Base-by-base conservation (phyloP, 805 yeast species). In the Nakazawaea holstii region DNA sequence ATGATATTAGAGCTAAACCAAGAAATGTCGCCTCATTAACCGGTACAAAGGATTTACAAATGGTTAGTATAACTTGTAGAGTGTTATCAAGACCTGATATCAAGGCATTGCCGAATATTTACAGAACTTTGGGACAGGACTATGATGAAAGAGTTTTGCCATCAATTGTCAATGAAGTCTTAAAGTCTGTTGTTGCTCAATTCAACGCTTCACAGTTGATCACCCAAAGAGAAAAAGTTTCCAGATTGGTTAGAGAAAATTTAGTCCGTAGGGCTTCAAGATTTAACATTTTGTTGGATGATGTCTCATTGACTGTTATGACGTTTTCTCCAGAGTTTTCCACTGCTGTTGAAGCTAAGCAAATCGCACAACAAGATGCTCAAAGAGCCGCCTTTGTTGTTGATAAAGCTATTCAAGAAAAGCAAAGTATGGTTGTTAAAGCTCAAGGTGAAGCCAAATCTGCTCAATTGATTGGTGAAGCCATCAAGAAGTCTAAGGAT, bases 21-120 rank as follows among this genome's bases (percentile, higher is more conserved):
- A 82, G 97, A 69, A 90, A 90, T 57, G 95, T 94, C 52, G 87
- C 97, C 11, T 88, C 97, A 26, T 77, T 95, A 59, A 94, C 99
- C 1, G 99, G 99, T 55, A 94, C 99, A 20, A 94, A 94, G 71
- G 99, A 94, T 69, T 77, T 94, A 63, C 99, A 94, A 72, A 94
- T 94, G 99, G 99, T 94, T 43, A 94, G 90, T 67, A 92, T 94
- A 62, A 92, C 98, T n/a, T 94, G 99, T 68, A 84, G 99, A 72
- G 99, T 94, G 26, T 77, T 94, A 58, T 85, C 95, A 48, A 83
- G 91, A 65, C 99, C 99, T 0, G 84, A 86, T 49, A 76, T 89
- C 28, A 66, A 68, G 45, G 80, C 89, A 45, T 74, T 94, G 55
- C 96, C 98, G 26, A 75, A 74, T 10, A 87, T 94, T 55, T 94